A percentile compares a stretch with the other conserved stretches of the same genome.
These are phyloP conservation scores for Globisporangium yorkense DNA, from an alignment of 352 stramenopile species.

Conservation along the genomic window DNA sequence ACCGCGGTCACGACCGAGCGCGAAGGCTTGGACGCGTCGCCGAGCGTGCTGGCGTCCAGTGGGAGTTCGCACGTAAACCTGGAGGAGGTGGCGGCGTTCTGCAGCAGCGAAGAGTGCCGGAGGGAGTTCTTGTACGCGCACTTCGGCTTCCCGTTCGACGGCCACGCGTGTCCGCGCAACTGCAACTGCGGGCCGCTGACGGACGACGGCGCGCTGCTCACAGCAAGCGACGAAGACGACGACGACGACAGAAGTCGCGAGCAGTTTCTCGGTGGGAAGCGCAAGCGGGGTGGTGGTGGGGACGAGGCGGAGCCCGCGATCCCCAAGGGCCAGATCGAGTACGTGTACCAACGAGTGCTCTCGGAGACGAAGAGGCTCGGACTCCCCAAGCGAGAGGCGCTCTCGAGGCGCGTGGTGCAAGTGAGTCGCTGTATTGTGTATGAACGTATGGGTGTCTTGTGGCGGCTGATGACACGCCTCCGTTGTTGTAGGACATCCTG, in stretches of 20 bases:
- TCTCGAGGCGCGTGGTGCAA: slow-evolving; percentile 40
- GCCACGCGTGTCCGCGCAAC: slow-evolving; percentile 27
- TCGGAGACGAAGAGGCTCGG: slow-evolving; percentile 30
- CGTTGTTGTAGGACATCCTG: slow-evolving; percentile 39
- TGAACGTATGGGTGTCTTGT: background rate
- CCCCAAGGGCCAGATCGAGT: slow-evolving; percentile 35
- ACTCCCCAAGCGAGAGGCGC: slow-evolving; percentile 49
- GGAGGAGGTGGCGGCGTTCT: slow-evolving; percentile 50
- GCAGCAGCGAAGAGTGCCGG: slow-evolving; percentile 44
- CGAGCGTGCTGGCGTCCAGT: slow-evolving; percentile 16
- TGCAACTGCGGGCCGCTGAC: slow-evolving; percentile 54
- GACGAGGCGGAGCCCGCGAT: background rate
- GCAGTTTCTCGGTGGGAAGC: background rate
- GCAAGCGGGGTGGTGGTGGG: background rate
- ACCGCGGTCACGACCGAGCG: slow-evolving; percentile 37
- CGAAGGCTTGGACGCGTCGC: slow-evolving; percentile 16
- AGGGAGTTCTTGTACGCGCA: slow-evolving; percentile 49
- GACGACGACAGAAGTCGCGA: background rate
- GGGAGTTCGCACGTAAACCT: slow-evolving; percentile 38
- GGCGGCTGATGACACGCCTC: background rate
- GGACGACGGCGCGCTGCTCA: slow-evolving; percentile 2
- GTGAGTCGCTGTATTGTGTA: slow-evolving; percentile 16
- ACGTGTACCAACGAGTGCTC: slow-evolving; percentile 54
- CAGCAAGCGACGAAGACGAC: background rate
- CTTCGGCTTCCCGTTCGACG: slow-evolving; percentile 46